Percentiles rank a stretch among this genome's conserved stretches.
These are phyloP conservation scores for Mycena olivaceomarginata DNA, from an alignment of 768 basidiomycete species.

Conservation along the genomic window DNA sequence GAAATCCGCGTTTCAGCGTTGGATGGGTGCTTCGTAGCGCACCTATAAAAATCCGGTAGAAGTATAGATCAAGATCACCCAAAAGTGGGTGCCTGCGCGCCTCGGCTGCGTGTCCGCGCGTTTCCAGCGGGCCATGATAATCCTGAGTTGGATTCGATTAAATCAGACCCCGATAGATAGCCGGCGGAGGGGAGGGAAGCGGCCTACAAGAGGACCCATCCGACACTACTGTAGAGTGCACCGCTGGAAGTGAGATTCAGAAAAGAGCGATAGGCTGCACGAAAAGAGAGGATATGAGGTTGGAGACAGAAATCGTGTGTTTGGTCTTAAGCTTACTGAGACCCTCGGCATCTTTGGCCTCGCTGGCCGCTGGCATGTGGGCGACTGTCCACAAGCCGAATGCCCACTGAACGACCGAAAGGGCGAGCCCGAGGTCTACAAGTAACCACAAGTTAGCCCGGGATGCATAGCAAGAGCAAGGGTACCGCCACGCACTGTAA, in stretches of 20 bases:
- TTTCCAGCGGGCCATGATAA: constrained; percentile 8
- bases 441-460: constrained; percentile 6
- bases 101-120: constrained; percentile 1
- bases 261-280: constrained; percentile 12
- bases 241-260: constrained; percentile 2
- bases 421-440: constrained; percentile 14
- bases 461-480: constrained; percentile 2
- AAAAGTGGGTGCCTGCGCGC: constrained; percentile 10
- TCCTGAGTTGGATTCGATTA: constrained; percentile 11
- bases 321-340: not conserved
- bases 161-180: constrained; percentile 9
- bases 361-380: constrained; percentile 11
- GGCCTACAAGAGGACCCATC: constrained; percentile 10
- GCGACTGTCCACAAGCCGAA: constrained; percentile 10
- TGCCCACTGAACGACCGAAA: constrained; percentile 5
- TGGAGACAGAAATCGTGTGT: constrained; percentile 1
- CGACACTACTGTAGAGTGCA: constrained; percentile 7
- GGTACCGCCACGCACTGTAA: constrained; percentile 12
- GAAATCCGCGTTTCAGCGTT: constrained; percentile 3
- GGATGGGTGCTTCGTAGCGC: not conserved
- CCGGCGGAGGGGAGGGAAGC: constrained; percentile 1
- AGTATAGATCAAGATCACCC: constrained; percentile 7
- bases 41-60: constrained; percentile 8
- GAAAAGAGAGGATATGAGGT: constrained; percentile 4
- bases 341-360: not conserved